These are phyloP conservation scores for Xylariaceae sp. DNA, from an alignment of 2,329 filamentous ascomycete species.

Conservation along the genomic window DNA sequence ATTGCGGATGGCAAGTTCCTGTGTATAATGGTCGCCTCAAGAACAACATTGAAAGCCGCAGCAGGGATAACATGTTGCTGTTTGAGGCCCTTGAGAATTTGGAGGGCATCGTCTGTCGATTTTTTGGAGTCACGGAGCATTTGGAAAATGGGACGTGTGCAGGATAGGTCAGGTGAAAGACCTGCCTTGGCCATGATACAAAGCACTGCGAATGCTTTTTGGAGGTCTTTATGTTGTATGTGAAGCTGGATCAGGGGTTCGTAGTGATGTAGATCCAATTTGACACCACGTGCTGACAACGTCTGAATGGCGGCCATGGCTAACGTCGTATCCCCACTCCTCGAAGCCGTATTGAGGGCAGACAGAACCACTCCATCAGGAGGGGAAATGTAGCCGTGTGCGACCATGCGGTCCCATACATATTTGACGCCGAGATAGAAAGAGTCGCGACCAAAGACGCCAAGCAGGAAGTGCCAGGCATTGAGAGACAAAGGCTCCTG, in stretches of 20 bases:
- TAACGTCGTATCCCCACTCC: constrained; percentile 63
- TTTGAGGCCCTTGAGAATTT: constrained; percentile 55
- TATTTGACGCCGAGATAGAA: constrained; percentile 64
- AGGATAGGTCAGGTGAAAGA: constrained; percentile 53
- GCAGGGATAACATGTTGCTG: constrained; percentile 34
- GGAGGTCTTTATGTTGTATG: constrained; percentile 55
- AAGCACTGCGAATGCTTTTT: constrained; percentile 66
- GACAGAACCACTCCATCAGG: constrained; percentile 64
- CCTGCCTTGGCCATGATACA: constrained; percentile 70
- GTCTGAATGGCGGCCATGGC: constrained; percentile 69
- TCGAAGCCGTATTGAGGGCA: constrained; percentile 69
- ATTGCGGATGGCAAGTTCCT: constrained; percentile 29
- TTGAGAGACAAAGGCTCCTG: constrained; percentile 22
- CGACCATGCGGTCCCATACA: constrained; percentile 69
- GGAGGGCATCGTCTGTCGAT: constrained; percentile 52
- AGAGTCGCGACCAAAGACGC: constrained; percentile 63
- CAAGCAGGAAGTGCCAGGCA: constrained; percentile 68
- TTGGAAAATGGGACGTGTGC: constrained; percentile 61
- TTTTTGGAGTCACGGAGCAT: constrained; percentile 48
- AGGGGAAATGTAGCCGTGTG: constrained; percentile 55
- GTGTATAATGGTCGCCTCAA: constrained; percentile 34
- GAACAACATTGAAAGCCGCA: constrained; percentile 40
- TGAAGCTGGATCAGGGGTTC: constrained; percentile 76
- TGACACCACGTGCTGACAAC: constrained; percentile 56
- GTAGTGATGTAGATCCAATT: constrained; percentile 68